Evolutionary conservation across 1,284 basidiomycete genomes (phyloP).

Genomic region (Marasmius oreades): DNA sequence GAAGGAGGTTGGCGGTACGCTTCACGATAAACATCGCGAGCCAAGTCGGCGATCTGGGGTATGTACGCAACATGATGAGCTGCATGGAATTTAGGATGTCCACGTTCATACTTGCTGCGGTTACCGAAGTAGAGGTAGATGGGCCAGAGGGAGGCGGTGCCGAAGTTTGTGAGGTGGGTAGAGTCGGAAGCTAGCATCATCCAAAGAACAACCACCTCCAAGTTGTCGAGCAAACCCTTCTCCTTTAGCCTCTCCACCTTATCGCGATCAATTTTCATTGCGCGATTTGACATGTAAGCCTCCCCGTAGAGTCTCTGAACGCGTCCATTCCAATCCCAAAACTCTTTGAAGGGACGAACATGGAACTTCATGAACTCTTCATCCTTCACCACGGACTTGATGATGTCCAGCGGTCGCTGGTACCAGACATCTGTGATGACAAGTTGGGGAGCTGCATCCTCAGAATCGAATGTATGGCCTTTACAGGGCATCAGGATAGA

Average conservation of each 20-base stretch:
- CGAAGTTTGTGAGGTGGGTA: constrained; percentile 21
- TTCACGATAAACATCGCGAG: constrained; percentile 18
- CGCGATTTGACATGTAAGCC: constrained; percentile 18
- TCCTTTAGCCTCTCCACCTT: constrained; percentile 12
- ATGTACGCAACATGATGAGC: constrained; percentile 30
- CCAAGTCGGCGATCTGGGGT: constrained; percentile 23
- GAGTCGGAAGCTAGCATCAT: constrained; percentile 27
- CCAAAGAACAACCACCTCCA: constrained; percentile 19
- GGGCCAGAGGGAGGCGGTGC: constrained; percentile 25
- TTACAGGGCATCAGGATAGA: no score
- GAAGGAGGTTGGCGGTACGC: constrained; percentile 5
- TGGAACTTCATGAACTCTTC: no score
- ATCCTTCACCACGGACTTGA: no score
- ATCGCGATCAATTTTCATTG: constrained; percentile 11
- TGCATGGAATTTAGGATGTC: constrained; percentile 9
- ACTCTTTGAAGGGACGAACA: constrained; percentile 17
- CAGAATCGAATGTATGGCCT: no score
- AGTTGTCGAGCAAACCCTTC: constrained; percentile 12
- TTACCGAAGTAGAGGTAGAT: constrained; percentile 26
- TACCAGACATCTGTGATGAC: no score
- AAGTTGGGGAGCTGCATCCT: no score
- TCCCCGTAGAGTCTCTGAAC: constrained; percentile 19
- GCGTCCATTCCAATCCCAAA: constrained; percentile 12
- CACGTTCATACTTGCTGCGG: constrained; percentile 21
- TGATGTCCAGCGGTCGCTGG: no score